phyloP scores from a whole-genome alignment of 2,329 filamentous ascomycete species.

The Pseudogymnoascus sp. region DNA sequence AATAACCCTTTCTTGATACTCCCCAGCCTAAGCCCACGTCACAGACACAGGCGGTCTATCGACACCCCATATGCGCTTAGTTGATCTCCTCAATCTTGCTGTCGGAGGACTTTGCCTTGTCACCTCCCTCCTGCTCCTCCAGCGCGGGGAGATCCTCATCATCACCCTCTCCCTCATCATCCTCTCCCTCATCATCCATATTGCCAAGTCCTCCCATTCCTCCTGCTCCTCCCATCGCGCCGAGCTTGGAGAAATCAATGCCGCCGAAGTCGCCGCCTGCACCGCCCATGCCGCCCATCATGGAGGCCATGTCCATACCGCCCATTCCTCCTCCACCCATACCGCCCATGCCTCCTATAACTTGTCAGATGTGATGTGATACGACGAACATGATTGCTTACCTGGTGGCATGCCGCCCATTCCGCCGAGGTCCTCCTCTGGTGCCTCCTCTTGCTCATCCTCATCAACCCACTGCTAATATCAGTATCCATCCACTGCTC shows the following conservation, averaged over 20 bases:
- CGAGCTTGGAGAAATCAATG: conserved; percentile 91
- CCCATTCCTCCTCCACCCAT: conserved; percentile 33
- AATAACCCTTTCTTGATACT: background rate
- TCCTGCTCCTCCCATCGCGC: conserved; percentile 42
- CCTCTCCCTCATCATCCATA: conserved; percentile 36
- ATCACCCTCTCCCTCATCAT: conserved; percentile 51
- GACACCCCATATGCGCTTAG: conserved; percentile 16
- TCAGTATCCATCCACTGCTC: background rate
- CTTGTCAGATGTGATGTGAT: conserved; percentile 3
- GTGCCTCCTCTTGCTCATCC: conserved; percentile 84
- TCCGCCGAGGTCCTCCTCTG: conserved; percentile 69
- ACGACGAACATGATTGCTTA: conserved; percentile 31
- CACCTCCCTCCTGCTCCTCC: conserved; percentile 49
- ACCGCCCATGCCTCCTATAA: conserved; percentile 23
- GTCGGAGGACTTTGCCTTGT: conserved; percentile 37
- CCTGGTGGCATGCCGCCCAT: conserved; percentile 56
- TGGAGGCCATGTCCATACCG: conserved; percentile 28
- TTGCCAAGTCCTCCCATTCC: conserved; percentile 32
- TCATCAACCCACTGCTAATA: conserved; percentile 28
- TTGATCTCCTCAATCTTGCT: conserved; percentile 30
- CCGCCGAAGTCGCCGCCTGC: conserved; percentile 66
- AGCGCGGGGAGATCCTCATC: conserved; percentile 83
- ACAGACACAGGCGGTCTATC: conserved; percentile 1
- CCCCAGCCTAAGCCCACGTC: background rate
- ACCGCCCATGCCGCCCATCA: conserved; percentile 30